Evolutionary conservation across 257 asterid genomes (phyloP), one percentile per base, ranked within the genome.

Genomic region (Solanum etuberosum): DNA sequence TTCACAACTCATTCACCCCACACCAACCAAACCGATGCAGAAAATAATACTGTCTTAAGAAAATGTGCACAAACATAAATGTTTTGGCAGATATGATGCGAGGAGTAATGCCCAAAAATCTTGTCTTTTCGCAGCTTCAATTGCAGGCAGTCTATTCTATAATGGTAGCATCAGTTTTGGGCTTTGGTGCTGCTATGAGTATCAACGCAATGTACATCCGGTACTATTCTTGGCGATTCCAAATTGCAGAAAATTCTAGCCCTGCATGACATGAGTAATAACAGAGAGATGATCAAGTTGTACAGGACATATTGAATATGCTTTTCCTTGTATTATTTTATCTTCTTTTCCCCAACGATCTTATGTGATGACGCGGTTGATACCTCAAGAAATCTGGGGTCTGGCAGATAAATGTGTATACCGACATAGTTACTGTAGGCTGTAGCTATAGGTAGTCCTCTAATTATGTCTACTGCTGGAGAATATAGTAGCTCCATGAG

Each of bases 141-240:
- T 57, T 93, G n/a, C 61, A 92, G 43, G 92, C 95, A 72, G 87
- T 94, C 34, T 94, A 92, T 83, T 90, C 98, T 51, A 92, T 95
- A 92, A 89, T 96, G 90, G 37, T 91, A 29, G 88, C 97, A 31
- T 88, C 98, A 27, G 89, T 92, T 88, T 34, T 90, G 38, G 98
- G 98, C 84, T 94, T 93, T 68, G 98, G 93, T 27, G 85, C 87
- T 88, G 89, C 98, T 74, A 90, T 92, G 88, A 48, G 91, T 73
- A 43, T 95, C 54, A 93, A 93, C 84, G 83, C 92, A 18, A 23
- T 95, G 85, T 95, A 92, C 42, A 92, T 90, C 74, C 89, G 89
- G 70, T 89, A 70, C 77, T 90, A 88, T 74, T 88, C 88, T 23
- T 88, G 95, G 95, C 93, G 93, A 82, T 86, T 78, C 72, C 92